Conservation (phyloP, 305 asterid genomes). For the Rubia tinctorum region DNA sequence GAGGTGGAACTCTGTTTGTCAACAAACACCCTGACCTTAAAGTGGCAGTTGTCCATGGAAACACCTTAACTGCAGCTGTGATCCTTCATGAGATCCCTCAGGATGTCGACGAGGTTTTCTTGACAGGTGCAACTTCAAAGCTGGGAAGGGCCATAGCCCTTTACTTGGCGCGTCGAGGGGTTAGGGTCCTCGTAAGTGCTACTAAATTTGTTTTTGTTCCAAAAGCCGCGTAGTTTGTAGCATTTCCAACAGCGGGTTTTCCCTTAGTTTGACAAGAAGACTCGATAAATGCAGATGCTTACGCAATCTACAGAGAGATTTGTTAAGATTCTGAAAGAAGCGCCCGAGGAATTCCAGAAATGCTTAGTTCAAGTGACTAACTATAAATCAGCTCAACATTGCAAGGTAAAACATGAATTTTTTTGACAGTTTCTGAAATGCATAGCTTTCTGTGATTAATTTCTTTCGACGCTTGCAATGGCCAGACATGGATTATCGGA, state of each 20-base stretch:
- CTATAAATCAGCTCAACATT: conserved; percentile 61
- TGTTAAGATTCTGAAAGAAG: conserved; percentile 73
- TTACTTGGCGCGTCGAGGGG: conserved; percentile 53
- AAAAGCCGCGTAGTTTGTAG: not conserved
- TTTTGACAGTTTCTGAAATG: not conserved
- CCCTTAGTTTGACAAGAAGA: not conserved
- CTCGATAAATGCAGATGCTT: conserved; percentile 55
- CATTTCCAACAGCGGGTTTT: not conserved
- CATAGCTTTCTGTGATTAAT: not conserved
- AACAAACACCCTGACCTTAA: conserved; percentile 73
- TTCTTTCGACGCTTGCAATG: conserved; percentile 4
- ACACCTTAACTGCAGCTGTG: conserved; percentile 91
- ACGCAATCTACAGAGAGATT: conserved; percentile 78
- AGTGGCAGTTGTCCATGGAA: conserved; percentile 93
- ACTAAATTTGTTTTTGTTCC: not conserved
- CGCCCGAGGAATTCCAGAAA: conserved; percentile 48
- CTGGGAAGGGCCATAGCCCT: conserved; percentile 84
- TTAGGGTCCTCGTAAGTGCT: conserved; percentile 61
- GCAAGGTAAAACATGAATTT: conserved; percentile 49
- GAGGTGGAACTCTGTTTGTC: conserved; percentile 81
- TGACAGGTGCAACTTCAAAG: conserved; percentile 89
- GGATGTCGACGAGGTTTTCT: conserved; percentile 67
- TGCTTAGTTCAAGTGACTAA: conserved; percentile 75
- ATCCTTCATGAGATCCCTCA: conserved; percentile 63
- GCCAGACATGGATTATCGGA: conserved; percentile 81